A percentile compares a stretch with the other conserved stretches of the same genome.
Conservation (phyloP, 148 eudicot genomes). For the Drosera capensis region DNA sequence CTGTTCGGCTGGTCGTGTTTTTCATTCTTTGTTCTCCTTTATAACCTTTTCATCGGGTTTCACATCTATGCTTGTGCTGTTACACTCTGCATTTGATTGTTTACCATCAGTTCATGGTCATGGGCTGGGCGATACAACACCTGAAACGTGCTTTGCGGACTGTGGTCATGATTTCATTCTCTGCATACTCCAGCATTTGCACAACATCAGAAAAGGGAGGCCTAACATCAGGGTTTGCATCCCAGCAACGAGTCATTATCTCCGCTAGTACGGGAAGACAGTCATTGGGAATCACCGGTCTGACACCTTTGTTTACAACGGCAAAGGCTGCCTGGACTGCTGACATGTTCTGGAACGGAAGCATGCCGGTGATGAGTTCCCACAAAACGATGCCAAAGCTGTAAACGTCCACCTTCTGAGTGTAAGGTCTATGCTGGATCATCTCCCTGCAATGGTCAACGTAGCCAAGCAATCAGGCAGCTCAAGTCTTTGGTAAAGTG, state of each 20-base stretch:
- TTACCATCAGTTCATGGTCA: conserved; percentile 6
- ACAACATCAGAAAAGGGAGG: conserved; percentile 73
- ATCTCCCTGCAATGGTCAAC: conserved; percentile 50
- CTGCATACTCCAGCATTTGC: conserved; percentile 52
- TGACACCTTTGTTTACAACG: conserved; percentile 88
- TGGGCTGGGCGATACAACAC: conserved; percentile 10
- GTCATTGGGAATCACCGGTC: conserved; percentile 54
- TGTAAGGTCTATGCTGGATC: conserved; percentile 96
- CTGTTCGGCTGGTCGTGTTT: no score
- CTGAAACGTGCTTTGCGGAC: conserved; percentile 10
- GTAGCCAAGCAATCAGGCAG: conserved; percentile 9
- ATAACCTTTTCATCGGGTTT: not conserved
- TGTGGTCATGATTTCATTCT: conserved; percentile 6
- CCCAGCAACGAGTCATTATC: conserved; percentile 96
- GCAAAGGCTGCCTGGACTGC: conserved; percentile 99
- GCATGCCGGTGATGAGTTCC: conserved; percentile 91
- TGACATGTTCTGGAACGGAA: conserved; percentile 89
- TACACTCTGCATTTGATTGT: not conserved
- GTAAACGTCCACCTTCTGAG: conserved; percentile 88
- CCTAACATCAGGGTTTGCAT: conserved; percentile 61
- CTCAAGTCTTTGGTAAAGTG: no score
- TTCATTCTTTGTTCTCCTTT: not conserved
- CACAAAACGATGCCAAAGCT: conserved; percentile 94
- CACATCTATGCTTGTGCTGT: not conserved
- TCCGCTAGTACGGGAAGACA: conserved; percentile 67